Evolutionary conservation across 2,329 filamentous ascomycete genomes (phyloP).

Genomic region (Clarireedia homoeocarpa): DNA sequence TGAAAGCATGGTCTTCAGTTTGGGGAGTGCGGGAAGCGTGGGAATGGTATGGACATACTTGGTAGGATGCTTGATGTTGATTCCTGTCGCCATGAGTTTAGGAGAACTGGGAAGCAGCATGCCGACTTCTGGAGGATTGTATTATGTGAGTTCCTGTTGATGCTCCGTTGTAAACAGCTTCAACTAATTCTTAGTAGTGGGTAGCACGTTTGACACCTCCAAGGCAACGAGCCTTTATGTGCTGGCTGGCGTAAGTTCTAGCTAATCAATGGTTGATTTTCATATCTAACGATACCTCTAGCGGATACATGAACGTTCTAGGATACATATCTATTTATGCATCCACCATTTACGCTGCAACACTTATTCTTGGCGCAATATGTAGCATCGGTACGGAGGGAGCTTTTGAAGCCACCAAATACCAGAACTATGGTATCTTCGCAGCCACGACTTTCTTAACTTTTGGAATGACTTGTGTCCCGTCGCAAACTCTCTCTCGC

Average conservation of each 20-base stretch:
- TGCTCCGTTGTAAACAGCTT: slow-evolving; percentile 4
- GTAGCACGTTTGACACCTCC: slow-evolving; percentile 27
- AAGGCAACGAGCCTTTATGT: slow-evolving; percentile 27
- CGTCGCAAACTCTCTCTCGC: slow-evolving; percentile 22
- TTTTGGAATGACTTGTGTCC: slow-evolving; percentile 28
- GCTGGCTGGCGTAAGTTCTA: slow-evolving; percentile 28
- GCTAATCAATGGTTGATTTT: not conserved
- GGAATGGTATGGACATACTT: slow-evolving; percentile 30
- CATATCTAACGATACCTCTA: slow-evolving; percentile 2
- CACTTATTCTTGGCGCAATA: slow-evolving; percentile 25
- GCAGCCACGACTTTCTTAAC: slow-evolving; percentile 25
- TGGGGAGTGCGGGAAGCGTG: slow-evolving; percentile 25
- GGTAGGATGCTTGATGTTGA: slow-evolving; percentile 25
- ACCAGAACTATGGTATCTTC: slow-evolving; percentile 29
- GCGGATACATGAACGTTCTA: slow-evolving; percentile 29
- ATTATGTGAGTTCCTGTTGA: slow-evolving; percentile 19
- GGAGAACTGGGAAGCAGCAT: slow-evolving; percentile 28
- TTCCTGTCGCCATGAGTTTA: slow-evolving; percentile 27
- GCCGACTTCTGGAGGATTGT: slow-evolving; percentile 28
- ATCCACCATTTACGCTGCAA: slow-evolving; percentile 29
- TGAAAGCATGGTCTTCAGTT: slow-evolving; percentile 26
- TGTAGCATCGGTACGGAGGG: slow-evolving; percentile 23
- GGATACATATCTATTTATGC: slow-evolving; percentile 30
- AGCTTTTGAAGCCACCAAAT: slow-evolving; percentile 23
- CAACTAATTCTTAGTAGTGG: slow-evolving; percentile 17